These are phyloP conservation scores for Salix brachista DNA, from an alignment of 345 rosid genomes.

Conservation along the genomic window DNA sequence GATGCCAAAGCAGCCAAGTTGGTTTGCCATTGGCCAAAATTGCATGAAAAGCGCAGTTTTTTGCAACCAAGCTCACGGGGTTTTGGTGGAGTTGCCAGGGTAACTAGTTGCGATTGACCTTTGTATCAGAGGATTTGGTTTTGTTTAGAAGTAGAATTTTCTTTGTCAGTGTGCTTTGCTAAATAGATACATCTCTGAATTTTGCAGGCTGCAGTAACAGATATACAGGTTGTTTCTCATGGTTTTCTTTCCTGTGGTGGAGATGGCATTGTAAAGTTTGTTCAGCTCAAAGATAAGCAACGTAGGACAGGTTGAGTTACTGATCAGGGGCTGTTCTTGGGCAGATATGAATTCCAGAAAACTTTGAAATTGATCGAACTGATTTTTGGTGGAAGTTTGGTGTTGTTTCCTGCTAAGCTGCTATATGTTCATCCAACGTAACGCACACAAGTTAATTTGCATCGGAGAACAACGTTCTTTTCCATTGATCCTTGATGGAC, in stretches of 20 bases:
- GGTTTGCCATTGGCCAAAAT: constrained; percentile 79
- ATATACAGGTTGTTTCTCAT: constrained; percentile 64
- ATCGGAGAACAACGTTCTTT: too few species aligned
- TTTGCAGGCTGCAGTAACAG: constrained; percentile 83
- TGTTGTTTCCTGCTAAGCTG: background rate
- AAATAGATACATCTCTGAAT: constrained; percentile 9
- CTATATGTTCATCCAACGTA: background rate
- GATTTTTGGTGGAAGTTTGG: background rate
- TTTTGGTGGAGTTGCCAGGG: constrained; percentile 84
- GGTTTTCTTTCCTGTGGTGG: constrained; percentile 90
- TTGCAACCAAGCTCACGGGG: constrained; percentile 79
- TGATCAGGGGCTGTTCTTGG: background rate
- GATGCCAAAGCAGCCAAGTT: constrained; percentile 79
- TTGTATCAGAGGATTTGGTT: background rate
- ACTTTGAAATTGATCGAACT: background rate
- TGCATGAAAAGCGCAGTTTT: constrained; percentile 85
- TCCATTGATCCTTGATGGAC: background rate
- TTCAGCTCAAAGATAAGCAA: constrained; percentile 37
- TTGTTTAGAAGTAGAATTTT: background rate
- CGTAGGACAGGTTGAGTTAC: background rate
- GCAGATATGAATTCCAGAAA: background rate
- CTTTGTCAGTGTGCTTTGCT: background rate
- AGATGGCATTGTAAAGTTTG: constrained; percentile 74
- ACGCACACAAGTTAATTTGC: background rate
- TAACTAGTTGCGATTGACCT: constrained; percentile 17